A percentile compares a stretch with the other conserved stretches of the same genome.
Conservation (phyloP, 164 flowering plant genomes). For the Tinospora cordifolia region DNA sequence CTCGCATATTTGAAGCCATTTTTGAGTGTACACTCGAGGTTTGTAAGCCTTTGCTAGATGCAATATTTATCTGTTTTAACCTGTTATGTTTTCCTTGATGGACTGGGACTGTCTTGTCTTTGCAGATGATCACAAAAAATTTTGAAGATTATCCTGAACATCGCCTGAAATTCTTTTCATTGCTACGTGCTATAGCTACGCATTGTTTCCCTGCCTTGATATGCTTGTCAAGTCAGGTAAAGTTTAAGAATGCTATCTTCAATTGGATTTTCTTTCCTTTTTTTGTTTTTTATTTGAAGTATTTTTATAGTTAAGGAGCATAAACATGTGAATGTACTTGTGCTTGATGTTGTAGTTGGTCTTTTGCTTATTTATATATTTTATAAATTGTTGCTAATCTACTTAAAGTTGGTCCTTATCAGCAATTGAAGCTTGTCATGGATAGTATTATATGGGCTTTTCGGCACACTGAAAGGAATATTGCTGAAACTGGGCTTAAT, state of each 20-base stretch:
- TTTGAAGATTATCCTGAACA: conserved; percentile 99
- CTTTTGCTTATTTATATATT: not conserved
- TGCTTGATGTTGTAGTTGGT: not conserved
- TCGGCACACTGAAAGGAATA: conserved; percentile 95
- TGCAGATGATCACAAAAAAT: conserved; percentile 95
- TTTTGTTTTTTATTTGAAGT: not conserved
- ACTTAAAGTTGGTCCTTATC: conserved; percentile 7
- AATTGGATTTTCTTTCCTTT: not conserved
- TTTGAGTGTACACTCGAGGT: conserved; percentile 97
- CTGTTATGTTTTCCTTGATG: conserved; percentile 7
- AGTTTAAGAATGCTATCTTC: conserved; percentile 6
- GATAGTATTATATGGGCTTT: conserved; percentile 99
- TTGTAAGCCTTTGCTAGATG: conserved; percentile 6
- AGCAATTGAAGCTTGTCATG: conserved; percentile 97
- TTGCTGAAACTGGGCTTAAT: conserved; percentile 96
- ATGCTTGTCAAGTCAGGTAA: conserved; percentile 77
- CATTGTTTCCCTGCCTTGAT: conserved; percentile 90
- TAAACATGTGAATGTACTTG: not conserved
- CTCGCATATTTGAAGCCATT: conserved; percentile 93
- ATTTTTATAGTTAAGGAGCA: not conserved
- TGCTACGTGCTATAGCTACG: conserved; percentile 93
- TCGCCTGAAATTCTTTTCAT: conserved; percentile 90
- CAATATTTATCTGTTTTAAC: not conserved
- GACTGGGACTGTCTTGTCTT: not conserved
- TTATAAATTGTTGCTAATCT: not conserved